A percentile compares a stretch with the other conserved stretches of the same genome.
Conservation (phyloP, 2,329 filamentous ascomycete genomes). For the Curvularia sp. region DNA sequence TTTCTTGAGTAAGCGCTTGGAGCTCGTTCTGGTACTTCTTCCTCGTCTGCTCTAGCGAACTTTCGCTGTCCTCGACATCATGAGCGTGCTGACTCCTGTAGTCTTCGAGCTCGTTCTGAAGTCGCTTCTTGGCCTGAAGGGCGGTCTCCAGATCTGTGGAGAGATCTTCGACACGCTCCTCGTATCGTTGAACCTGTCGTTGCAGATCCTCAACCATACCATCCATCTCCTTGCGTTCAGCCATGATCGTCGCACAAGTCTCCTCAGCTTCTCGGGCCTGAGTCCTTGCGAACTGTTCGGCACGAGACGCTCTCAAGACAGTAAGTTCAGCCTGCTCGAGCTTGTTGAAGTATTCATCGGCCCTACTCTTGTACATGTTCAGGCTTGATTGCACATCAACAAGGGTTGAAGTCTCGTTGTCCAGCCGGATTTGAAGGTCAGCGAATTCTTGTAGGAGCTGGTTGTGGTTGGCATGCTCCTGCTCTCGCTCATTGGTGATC, state of each 20-base stretch:
- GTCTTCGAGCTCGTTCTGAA: constrained; percentile 97
- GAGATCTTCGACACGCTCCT: constrained; percentile 90
- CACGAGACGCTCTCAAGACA: constrained; percentile 87
- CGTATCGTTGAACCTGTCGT: constrained; percentile 84
- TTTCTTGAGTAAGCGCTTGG: constrained; percentile 84
- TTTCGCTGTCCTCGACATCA: constrained; percentile 96
- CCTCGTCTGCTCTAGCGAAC: constrained; percentile 92
- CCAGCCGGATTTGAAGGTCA: constrained; percentile 90
- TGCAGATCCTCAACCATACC: constrained; percentile 86
- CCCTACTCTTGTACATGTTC: constrained; percentile 85
- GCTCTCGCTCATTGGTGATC: constrained; percentile 77
- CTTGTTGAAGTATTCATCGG: constrained; percentile 96
- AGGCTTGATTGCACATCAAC: constrained; percentile 85
- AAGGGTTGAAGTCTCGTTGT: constrained; percentile 84
- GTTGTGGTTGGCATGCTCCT: constrained; percentile 84
- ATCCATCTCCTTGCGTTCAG: constrained; percentile 91
- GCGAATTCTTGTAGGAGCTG: constrained; percentile 92
- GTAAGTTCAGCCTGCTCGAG: constrained; percentile 96
- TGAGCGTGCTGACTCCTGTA: constrained; percentile 94
- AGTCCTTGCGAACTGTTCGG: constrained; percentile 91
- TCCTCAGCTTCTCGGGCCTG: constrained; percentile 93
- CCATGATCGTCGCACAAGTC: constrained; percentile 86
- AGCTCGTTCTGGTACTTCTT: constrained; percentile 98
- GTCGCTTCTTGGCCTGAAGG: constrained; percentile 86
- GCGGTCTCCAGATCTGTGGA: constrained; percentile 87